A percentile compares a stretch with the other conserved stretches of the same genome.
phyloP scores from a whole-genome alignment of 2,329 filamentous ascomycete species.

The Colletotrichum eleusines region DNA sequence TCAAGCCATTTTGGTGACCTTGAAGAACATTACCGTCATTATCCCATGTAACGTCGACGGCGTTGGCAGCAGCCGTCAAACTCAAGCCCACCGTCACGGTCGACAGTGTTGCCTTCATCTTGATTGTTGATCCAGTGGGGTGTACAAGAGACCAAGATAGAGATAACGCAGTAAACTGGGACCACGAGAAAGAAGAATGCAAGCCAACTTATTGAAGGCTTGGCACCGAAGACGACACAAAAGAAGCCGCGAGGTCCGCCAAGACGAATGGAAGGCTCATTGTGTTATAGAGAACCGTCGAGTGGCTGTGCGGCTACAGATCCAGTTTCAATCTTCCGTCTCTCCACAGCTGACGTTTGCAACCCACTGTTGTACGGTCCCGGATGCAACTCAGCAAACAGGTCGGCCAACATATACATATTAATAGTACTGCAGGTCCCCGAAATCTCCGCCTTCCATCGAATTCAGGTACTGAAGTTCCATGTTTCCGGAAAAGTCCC shows the following conservation, averaged over 20 bases:
- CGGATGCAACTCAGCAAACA: neutral
- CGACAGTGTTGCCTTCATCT: slow-evolving; percentile 25
- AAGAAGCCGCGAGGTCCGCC: slow-evolving; percentile 5
- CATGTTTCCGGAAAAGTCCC: neutral
- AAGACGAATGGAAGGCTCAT: slow-evolving; percentile 9
- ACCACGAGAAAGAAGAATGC: neutral
- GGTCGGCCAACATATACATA: neutral
- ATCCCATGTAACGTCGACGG: slow-evolving; percentile 27
- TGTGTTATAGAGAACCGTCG: slow-evolving; percentile 20
- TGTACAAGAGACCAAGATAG: neutral
- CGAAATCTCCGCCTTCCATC: neutral
- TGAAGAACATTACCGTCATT: slow-evolving; percentile 11
- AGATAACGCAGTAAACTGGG: neutral
- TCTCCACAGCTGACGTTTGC: slow-evolving; percentile 40
- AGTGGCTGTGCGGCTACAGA: slow-evolving; percentile 32
- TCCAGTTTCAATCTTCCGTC: slow-evolving; percentile 37
- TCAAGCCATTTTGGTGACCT: too few relatives aligned
- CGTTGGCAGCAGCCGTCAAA: slow-evolving; percentile 11
- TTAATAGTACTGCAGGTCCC: neutral
- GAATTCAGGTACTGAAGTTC: neutral
- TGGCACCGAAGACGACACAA: slow-evolving; percentile 22
- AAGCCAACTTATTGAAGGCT: slow-evolving; percentile 15
- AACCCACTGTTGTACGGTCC: slow-evolving; percentile 23
- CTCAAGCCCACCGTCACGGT: slow-evolving; percentile 12
- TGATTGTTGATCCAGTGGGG: neutral